Conservation (phyloP, 176 grass and related monocot species). For the Puccinellia tenuiflora region DNA sequence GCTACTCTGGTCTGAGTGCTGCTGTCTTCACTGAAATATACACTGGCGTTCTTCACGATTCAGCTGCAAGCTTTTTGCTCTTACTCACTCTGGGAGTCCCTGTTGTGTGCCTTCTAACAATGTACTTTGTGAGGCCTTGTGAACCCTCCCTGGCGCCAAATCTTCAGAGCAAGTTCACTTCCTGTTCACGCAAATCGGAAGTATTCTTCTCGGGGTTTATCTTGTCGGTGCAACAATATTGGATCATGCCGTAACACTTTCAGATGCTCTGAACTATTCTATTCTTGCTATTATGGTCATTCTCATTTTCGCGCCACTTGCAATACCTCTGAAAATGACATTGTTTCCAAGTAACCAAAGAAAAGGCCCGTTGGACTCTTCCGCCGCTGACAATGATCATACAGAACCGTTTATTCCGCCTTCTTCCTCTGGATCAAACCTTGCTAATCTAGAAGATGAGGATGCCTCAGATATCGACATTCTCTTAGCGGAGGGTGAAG, state of each 20-base stretch:
- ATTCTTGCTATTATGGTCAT: conserved; percentile 63
- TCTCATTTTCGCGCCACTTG: conserved; percentile 64
- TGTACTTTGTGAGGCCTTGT: conserved; percentile 93
- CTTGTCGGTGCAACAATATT: conserved; percentile 54
- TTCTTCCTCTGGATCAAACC: conserved; percentile 48
- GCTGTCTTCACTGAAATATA: conserved; percentile 88
- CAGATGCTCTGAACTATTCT: conserved; percentile 44
- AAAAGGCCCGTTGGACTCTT: conserved; percentile 24
- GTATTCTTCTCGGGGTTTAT: conserved; percentile 70
- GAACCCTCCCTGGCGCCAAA: conserved; percentile 62
- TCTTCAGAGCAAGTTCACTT: conserved; percentile 61
- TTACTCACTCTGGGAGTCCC: conserved; percentile 69
- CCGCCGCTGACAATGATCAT: conserved; percentile 21
- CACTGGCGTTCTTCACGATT: conserved; percentile 56
- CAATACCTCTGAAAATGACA: conserved; percentile 96
- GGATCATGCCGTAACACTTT: conserved; percentile 43
- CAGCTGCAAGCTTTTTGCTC: conserved; percentile 55
- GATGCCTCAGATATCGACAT: conserved; percentile 69
- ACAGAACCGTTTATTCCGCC: conserved; percentile 50
- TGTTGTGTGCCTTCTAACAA: conserved; percentile 48
- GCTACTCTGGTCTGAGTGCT: conserved; percentile 68
- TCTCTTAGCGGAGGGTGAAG: conserved; percentile 83
- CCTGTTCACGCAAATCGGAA: conserved; percentile 62
- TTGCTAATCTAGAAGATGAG: conserved; percentile 39
- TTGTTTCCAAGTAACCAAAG: conserved; percentile 45